Base-by-base conservation (phyloP, 768 basidiomycete genomes). In the Goffeauzyma gilvescens region DNA sequence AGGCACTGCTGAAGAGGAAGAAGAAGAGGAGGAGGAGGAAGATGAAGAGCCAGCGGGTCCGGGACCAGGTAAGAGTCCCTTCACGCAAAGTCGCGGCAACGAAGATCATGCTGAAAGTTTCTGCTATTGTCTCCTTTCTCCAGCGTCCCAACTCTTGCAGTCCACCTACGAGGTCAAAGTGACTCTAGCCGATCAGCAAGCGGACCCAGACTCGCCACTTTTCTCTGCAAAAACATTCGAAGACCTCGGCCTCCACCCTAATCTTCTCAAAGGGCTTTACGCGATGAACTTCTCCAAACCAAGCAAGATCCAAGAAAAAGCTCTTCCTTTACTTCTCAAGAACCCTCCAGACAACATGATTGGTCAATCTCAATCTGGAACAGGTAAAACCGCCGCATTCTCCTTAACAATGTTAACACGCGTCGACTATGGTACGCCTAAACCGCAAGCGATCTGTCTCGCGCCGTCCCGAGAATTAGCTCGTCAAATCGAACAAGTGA, bases 261-360 rank as follows among this genome's bases (percentile, higher is more conserved):
- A 93, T 61, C 71, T 96, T 27, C 72, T 95, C 46, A 89, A 89
- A 64, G 93, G 90, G 17, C 72, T 96, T 24, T 93, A 85, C 59
- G 79, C 80, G 33, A 81, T 93, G 75, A 84, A 84, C 17, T 98
- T 96, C 65, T 81, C 83, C 40, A 93, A 89, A 64, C 93, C 93
- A 6, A 95, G 89, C 24, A 96, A 96, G 67, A 96, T 98, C 51
- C 93, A 98, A 67, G 90, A 95, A 68, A 78, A 81, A 50, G 93
- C 93, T 15, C 68, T 96, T 6, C 93, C 93, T 1, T 71, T 98
- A 20, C 72, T 96, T 24, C 75, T 98, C 7, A 60, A 75, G 39
- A 79, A 90, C 56, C 93, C 90, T n/a, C 81, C 90, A 9, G 79
- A 78, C 40, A 96, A 96, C 66, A 89, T 96, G 80, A 96, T 96